Evolutionary conservation across 495 filamentous ascomycete genomes (phyloP), one percentile per base, ranked within the genome.

Genomic region (Echria macrotheca): DNA sequence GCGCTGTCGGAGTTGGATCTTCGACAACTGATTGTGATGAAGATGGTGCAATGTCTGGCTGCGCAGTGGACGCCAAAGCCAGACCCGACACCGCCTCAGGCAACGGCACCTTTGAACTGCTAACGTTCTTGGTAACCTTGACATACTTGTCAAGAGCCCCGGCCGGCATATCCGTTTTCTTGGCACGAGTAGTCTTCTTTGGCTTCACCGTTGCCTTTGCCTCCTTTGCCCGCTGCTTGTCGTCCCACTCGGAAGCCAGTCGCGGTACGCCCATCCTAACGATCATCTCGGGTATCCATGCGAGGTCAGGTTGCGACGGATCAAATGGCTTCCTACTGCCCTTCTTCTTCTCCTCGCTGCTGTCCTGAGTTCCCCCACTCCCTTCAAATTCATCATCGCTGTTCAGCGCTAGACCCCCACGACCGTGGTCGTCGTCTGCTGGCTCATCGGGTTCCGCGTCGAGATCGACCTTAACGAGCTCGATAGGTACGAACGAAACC

Each of bases 221-320:
- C 31, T 47, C 49, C 54, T 78, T 84, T 11, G 73, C 67, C 43
- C 78, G 68, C 40, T 70, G 66, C 29, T 79, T 72, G 15, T 77
- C 81, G 53, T 95, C 83, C 81, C 88, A 98, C 18, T 80, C 81
- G 48, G 86, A 75, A 1, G 91, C 81, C n/a, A 80, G 76, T 10
- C 84, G 65, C 15, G 87, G 88, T 41, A 87, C 73, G 0, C 88
- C 85, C 12, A 85, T 59, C 44, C 79, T 84, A 8, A 81, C 82
- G 49, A 87, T 71, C 0, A 77, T 75, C 57, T 89, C 84, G 9
- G 87, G 78, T 5, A 96, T 66, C 91, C 91, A 98, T 3, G 73
- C 58, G 28, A 80, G 63, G 24, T 81, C 80, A 2, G 87, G 80
- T 55, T 91, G 82, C 37, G 80, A 87, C 0, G 83, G 83, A 33